Conservation (phyloP, 2,329 filamentous ascomycete species). For the Colletotrichum sp. region DNA sequence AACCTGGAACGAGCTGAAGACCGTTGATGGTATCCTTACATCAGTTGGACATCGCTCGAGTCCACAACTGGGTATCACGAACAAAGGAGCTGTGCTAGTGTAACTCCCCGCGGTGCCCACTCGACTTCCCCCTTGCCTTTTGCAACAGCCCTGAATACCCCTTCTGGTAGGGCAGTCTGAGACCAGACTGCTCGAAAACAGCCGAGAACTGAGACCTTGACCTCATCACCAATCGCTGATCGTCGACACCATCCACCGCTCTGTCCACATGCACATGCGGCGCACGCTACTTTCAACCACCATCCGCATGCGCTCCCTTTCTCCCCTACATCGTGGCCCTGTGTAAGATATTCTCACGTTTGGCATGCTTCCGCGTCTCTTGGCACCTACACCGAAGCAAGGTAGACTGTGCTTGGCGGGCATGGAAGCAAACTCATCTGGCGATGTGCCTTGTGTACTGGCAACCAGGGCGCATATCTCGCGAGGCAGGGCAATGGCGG, state of each 20-base stretch:
- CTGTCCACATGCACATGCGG: not conserved
- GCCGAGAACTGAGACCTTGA: conserved; percentile 3
- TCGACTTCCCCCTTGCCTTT: not conserved
- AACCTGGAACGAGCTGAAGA: not conserved
- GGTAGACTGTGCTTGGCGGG: not conserved
- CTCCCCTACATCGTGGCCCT: not conserved
- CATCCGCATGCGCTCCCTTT: conserved; percentile 6
- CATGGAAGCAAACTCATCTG: not conserved
- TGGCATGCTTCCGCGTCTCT: not conserved
- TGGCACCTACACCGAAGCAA: not conserved
- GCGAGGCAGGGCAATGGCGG: not conserved
- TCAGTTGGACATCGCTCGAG: not conserved
- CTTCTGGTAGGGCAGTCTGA: not conserved
- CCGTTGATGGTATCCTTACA: not conserved
- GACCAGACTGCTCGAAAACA: conserved; percentile 7
- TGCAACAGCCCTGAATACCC: not conserved
- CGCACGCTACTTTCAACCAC: not conserved
- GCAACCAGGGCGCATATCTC: not conserved
- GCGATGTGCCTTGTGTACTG: not conserved
- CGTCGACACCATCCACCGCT: not conserved
- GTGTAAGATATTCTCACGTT: not conserved
- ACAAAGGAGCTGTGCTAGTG: conserved; percentile 5
- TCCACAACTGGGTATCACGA: not conserved
- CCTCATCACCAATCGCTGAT: not conserved
- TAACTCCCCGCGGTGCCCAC: not conserved